Evolutionary conservation across 805 yeast species (phyloP), one percentile per base, ranked within the genome.

Genomic region (Nakazawaea holstii): DNA sequence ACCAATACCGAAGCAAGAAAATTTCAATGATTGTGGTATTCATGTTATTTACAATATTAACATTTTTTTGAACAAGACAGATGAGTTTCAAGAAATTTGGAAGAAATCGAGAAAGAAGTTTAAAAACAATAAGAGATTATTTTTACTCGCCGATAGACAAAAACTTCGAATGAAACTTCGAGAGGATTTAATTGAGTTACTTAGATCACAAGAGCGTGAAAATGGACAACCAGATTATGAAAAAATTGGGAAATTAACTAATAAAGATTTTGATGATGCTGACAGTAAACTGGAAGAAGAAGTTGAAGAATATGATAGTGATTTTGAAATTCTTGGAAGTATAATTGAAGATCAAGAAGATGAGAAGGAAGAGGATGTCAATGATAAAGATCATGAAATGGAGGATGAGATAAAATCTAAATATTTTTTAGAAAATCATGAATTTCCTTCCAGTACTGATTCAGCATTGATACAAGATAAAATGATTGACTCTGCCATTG

Each of bases 1-100:
- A 4, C 59, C 68, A 5, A 94, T 89, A 0, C 96, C 97, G 0
- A 80, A 74, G 49, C 99, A 94, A 59, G 80, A 82, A 29, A 94
- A 94, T 61, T 81, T 83, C 66, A 87, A 90, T 59, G 99, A 94
- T 61, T 94, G 99, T 68, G 99, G 99, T 1, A 79, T 94, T 17
- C 97, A 87, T 65, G 87, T 92, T 1, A 83, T 94, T 13, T 83
- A 83, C 55, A 90, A 86, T 55, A 73, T 83, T 10, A 68, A 71
- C 48, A 78, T 74, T 52, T 82, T 87, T 64, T 68, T 84, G 40
- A 66, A 67, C 24, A 64, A 76, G 35, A 77, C 80, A 0, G 55
- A 55, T 0, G 68, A 60, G 24, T 82, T 87, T 44, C 43, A 46
- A 15, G 43, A 45, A 9, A 50, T 50, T 17, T 52, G 62, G 17